Evolutionary conservation across 495 filamentous ascomycete species (phyloP), one percentile per base, ranked within the genome.

Genomic region (Talaromyces wortmannii): DNA sequence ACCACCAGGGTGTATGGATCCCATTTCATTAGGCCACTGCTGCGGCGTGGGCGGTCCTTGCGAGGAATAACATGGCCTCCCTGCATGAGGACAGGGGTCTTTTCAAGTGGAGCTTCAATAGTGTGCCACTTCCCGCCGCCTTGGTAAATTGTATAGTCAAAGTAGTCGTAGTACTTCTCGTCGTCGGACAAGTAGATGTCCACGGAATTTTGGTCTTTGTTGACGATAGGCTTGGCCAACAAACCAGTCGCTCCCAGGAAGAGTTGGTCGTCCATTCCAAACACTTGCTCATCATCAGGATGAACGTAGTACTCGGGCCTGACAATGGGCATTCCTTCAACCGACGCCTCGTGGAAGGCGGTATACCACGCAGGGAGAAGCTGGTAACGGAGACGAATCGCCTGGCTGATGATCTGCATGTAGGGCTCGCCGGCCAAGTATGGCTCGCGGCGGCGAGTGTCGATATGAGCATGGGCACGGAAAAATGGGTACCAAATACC

Each of bases 401-500:
- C 90, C 54, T 91, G 84, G 0, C 89, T 85, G 60, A 96, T 92
- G 64, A 96, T 95, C 33, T 80, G 78, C 23, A 82, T 87, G 69
- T 96, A 90, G 0, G 92, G 92, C 58, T 92, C 86, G 43, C 87
- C 88, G 16, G 83, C 79, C 32, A 98, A 76, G 66, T 97, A 97
- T 5, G 95, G 94, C 76, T 98, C 94, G 40, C 94, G 85, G 11
- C 94, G 86, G 23, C 94, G 88, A 48, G 92, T 87, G 63, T 97
- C 94, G 58, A 97, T 97, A 67, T 98, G 94, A 15, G 94, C 94
- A 63, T 98, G 94, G n/a, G 81, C 94, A 43, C 94, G 88, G 87
- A 97, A 96, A 79, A 97, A 98, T 17, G 94, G 94, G 67, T 97
- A 97, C 83, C 95, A 98, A 43, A 90, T 90, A 52, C 94, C 95